Evolutionary conservation across 768 basidiomycete genomes (phyloP).

Genomic region (Brasilioporus rufonigricans): DNA sequence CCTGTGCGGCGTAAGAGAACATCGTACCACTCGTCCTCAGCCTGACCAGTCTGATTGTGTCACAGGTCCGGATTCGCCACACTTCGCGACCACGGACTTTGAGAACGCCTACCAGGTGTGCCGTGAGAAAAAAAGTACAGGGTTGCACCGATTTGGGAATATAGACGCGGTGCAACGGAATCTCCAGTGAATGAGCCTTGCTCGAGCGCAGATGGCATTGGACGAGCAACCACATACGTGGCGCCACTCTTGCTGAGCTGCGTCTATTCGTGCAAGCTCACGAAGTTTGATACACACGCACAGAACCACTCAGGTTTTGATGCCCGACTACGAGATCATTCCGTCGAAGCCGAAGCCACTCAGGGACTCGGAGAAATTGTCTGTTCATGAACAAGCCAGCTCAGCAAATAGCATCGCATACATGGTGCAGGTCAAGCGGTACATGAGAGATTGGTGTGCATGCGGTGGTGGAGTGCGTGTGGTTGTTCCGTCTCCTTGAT

Average conservation of each 20-base stretch:
- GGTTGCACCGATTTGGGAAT: background rate
- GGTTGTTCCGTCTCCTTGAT: background rate
- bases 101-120: background rate
- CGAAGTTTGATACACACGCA: background rate
- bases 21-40: slow-evolving; percentile 1
- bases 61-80: slow-evolving; percentile 11
- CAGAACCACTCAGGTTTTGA: background rate
- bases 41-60: background rate
- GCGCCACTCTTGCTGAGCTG: too few species aligned
- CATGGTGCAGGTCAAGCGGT: background rate
- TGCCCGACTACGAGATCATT: background rate
- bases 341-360: background rate
- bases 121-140: slow-evolving; percentile 1
- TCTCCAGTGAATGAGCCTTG: too few species aligned
- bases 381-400: too few species aligned
- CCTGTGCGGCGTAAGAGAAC: background rate
- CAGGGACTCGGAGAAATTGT: too few species aligned
- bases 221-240: background rate
- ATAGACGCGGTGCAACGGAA: too few species aligned
- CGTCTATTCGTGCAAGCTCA: background rate
- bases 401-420: background rate
- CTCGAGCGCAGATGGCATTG: too few species aligned
- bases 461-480: background rate
- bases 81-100: background rate
- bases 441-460: background rate